Conservation (phyloP, 257 asterid genomes). For the Solanum pennellii region DNA sequence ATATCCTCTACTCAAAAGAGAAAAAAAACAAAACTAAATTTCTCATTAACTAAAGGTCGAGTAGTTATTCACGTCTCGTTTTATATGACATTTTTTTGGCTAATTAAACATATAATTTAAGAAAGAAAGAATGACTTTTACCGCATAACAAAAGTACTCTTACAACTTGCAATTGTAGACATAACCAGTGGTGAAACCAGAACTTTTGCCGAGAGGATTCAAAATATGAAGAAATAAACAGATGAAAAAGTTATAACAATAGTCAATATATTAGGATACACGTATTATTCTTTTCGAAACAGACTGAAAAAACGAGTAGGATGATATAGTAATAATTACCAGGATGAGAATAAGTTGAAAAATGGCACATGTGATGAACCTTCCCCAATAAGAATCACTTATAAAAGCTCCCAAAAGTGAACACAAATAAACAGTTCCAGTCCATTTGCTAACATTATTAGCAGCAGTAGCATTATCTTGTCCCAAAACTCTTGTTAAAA, state of each 20-base stretch:
- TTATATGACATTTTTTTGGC: neutral
- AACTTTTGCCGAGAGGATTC: neutral
- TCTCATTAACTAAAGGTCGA: neutral
- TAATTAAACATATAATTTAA: too few relatives aligned
- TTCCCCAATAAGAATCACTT: constrained; percentile 84
- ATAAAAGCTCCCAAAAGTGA: constrained; percentile 74
- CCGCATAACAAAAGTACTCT: neutral
- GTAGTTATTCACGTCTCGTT: neutral
- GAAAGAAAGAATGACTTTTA: neutral
- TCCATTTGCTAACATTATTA: constrained; percentile 75
- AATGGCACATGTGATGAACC: constrained; percentile 59
- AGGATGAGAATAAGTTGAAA: constrained; percentile 48
- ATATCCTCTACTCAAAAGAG: neutral
- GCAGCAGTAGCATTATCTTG: constrained; percentile 73
- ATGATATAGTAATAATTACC: constrained; percentile 21
- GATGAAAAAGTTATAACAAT: neutral
- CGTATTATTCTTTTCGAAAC: neutral
- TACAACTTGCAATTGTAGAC: neutral
- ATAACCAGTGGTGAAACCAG: neutral
- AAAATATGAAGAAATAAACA: neutral
- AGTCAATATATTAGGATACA: neutral
- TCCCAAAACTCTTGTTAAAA: constrained; percentile 60
- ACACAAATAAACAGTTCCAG: constrained; percentile 74
- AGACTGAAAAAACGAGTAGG: neutral
- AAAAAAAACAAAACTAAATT: neutral